phyloP scores from a whole-genome alignment of 352 stramenopile genomes.

The Blastocystis sp. region DNA sequence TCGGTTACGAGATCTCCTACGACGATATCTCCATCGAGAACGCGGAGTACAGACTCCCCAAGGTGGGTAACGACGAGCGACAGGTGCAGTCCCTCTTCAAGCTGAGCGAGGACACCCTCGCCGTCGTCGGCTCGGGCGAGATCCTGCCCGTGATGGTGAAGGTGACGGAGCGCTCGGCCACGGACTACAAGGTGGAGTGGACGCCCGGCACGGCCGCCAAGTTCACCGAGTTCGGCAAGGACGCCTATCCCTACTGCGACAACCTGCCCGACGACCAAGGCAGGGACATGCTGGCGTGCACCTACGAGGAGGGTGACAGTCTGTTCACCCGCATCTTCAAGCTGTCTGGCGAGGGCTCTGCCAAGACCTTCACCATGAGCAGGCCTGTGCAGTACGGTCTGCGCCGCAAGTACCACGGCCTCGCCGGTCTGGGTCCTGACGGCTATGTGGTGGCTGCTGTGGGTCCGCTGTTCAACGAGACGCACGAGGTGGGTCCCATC shows the following conservation, averaged over 20 bases:
- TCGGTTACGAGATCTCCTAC: constrained; percentile 38
- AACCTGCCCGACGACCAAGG: not conserved
- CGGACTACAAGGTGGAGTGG: constrained; percentile 1
- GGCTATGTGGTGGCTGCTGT: constrained; percentile 34
- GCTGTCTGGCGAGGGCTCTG: not conserved
- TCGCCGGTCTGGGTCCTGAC: constrained; percentile 34
- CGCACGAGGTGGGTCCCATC: constrained; percentile 18
- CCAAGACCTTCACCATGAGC: not conserved
- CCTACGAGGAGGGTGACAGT: not conserved
- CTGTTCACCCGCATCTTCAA: not conserved
- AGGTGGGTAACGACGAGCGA: not conserved
- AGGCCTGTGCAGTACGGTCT: not conserved
- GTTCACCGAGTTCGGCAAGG: not conserved
- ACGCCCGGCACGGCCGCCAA: not conserved
- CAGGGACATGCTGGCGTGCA: constrained; percentile 14
- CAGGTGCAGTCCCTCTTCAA: constrained; percentile 37
- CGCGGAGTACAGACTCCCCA: not conserved
- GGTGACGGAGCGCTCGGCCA: not conserved
- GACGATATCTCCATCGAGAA: constrained; percentile 53
- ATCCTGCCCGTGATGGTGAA: constrained; percentile 4
- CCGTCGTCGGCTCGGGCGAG: not conserved
- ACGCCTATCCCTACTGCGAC: constrained; percentile 29
- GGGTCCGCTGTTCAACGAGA: constrained; percentile 11
- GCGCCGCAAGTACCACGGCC: constrained; percentile 34
- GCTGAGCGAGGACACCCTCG: constrained; percentile 9